These are phyloP conservation scores for Graphiopsis chlorocephala DNA, from an alignment of 2,329 filamentous ascomycete species.

Conservation along the genomic window DNA sequence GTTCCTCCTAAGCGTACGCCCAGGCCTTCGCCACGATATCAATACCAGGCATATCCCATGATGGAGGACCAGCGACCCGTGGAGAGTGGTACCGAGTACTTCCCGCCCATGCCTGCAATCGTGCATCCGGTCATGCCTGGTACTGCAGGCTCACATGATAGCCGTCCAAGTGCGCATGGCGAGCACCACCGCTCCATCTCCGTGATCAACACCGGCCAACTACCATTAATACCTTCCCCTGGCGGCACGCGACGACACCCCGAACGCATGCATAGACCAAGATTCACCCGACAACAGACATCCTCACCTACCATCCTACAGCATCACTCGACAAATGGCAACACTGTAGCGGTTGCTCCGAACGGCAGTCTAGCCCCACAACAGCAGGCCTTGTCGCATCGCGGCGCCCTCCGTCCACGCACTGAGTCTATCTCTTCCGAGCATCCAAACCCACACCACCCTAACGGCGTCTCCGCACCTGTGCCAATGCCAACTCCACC, in stretches of 20 bases:
- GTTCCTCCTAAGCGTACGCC: constrained; percentile 74
- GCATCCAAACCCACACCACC: constrained; percentile 38
- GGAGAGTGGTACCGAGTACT: constrained; percentile 76
- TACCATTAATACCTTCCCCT: constrained; percentile 78
- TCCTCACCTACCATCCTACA: constrained; percentile 72
- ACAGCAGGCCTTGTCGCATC: constrained; percentile 31
- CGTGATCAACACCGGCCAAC: constrained; percentile 74
- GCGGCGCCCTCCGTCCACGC: constrained; percentile 33
- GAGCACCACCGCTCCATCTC: constrained; percentile 67
- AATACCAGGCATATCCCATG: constrained; percentile 45
- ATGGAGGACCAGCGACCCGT: constrained; percentile 63
- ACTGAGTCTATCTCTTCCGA: constrained; percentile 43
- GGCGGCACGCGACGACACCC: constrained; percentile 56
- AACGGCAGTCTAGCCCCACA: constrained; percentile 28
- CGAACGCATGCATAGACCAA: constrained; percentile 48
- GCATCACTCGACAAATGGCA: constrained; percentile 35
- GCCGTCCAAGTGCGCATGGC: constrained; percentile 30
- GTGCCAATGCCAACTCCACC: constrained; percentile 57
- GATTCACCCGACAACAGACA: constrained; percentile 69
- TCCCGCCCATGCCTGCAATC: constrained; percentile 64
- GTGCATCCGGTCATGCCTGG: constrained; percentile 40
- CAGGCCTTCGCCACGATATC: constrained; percentile 68
- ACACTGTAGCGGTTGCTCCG: constrained; percentile 35
- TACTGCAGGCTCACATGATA: constrained; percentile 37
- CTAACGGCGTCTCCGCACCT: neutral